Conservation (phyloP, 2,329 filamentous ascomycete genomes). For the Paracamarosporium sp. region DNA sequence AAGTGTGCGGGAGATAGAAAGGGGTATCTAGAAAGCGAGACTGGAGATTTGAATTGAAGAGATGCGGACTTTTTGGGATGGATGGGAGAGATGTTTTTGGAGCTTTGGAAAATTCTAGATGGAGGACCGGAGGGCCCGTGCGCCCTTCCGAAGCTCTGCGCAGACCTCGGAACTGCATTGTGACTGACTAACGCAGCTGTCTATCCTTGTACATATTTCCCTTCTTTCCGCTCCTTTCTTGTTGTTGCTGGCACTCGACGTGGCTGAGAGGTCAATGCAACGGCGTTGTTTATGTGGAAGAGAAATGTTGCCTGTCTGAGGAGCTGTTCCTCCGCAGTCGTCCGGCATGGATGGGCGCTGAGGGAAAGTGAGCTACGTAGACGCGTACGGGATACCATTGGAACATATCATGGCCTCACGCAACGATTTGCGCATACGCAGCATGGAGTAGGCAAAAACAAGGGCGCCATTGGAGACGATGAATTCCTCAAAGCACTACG, state of each 20-base stretch:
- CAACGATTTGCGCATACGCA: not conserved
- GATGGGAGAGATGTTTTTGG: slow-evolving; percentile 10
- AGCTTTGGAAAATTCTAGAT: slow-evolving; percentile 29
- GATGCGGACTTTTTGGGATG: not conserved
- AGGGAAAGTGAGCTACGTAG: slow-evolving; percentile 19
- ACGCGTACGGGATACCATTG: not conserved
- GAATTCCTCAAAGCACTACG: slow-evolving; percentile 34
- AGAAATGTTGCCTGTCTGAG: slow-evolving; percentile 41
- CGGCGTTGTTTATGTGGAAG: slow-evolving; percentile 41
- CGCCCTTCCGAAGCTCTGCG: slow-evolving; percentile 16
- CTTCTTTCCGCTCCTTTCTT: not conserved
- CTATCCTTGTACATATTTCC: not conserved
- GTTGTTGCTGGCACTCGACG: not conserved
- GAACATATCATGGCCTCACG: not conserved
- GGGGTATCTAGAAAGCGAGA: slow-evolving; percentile 5
- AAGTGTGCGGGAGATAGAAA: slow-evolving; percentile 2
- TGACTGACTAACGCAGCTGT: not conserved
- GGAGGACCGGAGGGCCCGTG: slow-evolving; percentile 19
- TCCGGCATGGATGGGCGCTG: slow-evolving; percentile 16
- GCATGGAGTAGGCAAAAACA: slow-evolving; percentile 18
- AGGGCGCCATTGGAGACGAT: slow-evolving; percentile 27
- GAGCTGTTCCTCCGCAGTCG: slow-evolving; percentile 32
- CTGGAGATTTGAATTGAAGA: not conserved
- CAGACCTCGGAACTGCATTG: slow-evolving; percentile 24
- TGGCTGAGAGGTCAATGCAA: slow-evolving; percentile 18